Evolutionary conservation across 768 basidiomycete genomes (phyloP).

Genomic region (Pisolithus tinctorius): DNA sequence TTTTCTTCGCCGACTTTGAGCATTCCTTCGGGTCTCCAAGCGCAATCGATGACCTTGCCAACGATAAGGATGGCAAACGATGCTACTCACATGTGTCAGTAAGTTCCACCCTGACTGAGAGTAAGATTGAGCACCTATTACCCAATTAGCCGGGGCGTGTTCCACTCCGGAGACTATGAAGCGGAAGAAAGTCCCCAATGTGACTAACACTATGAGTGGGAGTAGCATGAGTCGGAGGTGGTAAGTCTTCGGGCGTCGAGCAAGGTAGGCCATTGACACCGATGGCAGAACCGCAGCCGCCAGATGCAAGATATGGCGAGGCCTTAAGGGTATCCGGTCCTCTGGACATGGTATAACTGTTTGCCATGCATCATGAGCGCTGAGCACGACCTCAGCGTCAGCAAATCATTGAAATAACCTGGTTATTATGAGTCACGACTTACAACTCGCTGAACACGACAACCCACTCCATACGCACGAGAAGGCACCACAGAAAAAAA

Average conservation of each 20-base stretch:
- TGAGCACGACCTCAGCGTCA: not conserved
- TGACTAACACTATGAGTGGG: conserved; percentile 45
- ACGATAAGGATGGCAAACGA: conserved; percentile 47
- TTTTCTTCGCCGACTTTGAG: conserved; percentile 57
- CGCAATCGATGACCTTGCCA: conserved; percentile 53
- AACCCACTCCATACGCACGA: not conserved
- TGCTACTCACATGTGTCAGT: conserved; percentile 18
- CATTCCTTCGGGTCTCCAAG: conserved; percentile 56
- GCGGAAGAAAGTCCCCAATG: conserved; percentile 50
- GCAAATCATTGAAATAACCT: not conserved
- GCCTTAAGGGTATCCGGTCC: conserved; percentile 46
- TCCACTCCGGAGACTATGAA: conserved; percentile 49
- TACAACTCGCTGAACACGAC: not conserved
- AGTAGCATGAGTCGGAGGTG: conserved; percentile 54
- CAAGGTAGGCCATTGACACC: conserved; percentile 64
- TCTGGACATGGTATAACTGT: conserved; percentile 43
- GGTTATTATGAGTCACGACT: not conserved
- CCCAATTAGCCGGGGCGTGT: conserved; percentile 63
- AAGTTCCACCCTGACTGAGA: not conserved
- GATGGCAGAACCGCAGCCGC: conserved; percentile 44
- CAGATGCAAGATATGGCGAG: conserved; percentile 31
- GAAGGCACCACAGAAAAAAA: not conserved
- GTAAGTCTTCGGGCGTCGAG: conserved; percentile 60
- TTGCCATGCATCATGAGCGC: conserved; percentile 32
- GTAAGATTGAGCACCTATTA: conserved; percentile 39